phyloP scores from a whole-genome alignment of 345 rosid species.

The Salix dunnii region DNA sequence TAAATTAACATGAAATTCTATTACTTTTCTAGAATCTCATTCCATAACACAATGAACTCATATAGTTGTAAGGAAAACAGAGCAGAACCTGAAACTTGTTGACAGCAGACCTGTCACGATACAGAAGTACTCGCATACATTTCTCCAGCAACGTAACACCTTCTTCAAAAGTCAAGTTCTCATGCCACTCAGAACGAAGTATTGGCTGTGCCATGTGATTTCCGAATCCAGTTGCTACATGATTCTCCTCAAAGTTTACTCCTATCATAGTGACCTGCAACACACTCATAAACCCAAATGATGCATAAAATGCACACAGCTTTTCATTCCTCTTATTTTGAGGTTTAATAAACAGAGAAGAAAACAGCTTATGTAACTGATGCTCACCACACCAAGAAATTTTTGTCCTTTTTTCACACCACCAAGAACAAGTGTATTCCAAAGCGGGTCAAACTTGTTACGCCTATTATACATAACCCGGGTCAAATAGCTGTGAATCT shows the following conservation, averaged over 20 bases:
- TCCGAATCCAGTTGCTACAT: slow-evolving; percentile 95
- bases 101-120: slow-evolving; percentile 95
- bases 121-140: slow-evolving; percentile 94
- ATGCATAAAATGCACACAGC: background rate
- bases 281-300: background rate
- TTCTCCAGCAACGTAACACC: slow-evolving; percentile 90
- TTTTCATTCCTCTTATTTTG: background rate
- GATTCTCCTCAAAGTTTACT: slow-evolving; percentile 84
- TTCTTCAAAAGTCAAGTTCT: slow-evolving; percentile 82
- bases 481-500: slow-evolving; percentile 90
- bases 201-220: slow-evolving; percentile 96
- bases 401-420: slow-evolving; percentile 92
- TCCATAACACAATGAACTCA: background rate
- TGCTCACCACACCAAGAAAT: slow-evolving; percentile 83
- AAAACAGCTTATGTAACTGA: background rate
- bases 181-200: slow-evolving; percentile 94
- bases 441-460: slow-evolving; percentile 89
- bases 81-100: slow-evolving; percentile 88
- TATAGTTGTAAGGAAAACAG: background rate
- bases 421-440: slow-evolving; percentile 97
- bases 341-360: background rate
- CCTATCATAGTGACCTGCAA: slow-evolving; percentile 88
- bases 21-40: background rate
- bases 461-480: slow-evolving; percentile 95
- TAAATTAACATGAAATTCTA: background rate